Evolutionary conservation across 257 asterid species (phyloP).

Genomic region (Linderniella brevidens): DNA sequence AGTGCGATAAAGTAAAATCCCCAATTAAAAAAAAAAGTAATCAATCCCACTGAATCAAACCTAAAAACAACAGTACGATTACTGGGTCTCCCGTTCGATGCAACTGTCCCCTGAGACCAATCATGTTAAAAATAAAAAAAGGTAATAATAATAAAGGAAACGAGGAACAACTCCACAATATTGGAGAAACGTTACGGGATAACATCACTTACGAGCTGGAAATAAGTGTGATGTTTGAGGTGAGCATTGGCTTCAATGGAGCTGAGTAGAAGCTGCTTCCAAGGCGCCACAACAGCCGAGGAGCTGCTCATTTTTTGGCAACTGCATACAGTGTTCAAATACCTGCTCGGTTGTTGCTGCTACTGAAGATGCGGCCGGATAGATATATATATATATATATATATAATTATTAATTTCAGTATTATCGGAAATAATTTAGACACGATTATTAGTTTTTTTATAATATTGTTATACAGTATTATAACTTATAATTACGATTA

Average conservation of each 20-base stretch:
- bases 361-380: no score
- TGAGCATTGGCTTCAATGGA: conserved; percentile 66
- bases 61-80: conserved; percentile 98
- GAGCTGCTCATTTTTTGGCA: conserved; percentile 35
- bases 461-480: no score
- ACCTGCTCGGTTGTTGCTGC: no score
- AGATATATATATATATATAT: no score
- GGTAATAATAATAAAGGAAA: neutral
- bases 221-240: conserved; percentile 51
- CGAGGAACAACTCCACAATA: no score
- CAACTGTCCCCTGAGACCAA: conserved; percentile 54
- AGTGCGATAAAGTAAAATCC: conserved; percentile 7
- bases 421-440: no score
- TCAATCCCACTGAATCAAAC: conserved; percentile 15
- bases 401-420: no score
- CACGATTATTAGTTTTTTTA: no score
- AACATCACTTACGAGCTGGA: conserved; percentile 62
- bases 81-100: conserved; percentile 49
- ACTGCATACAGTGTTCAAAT: no score
- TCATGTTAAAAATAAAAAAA: neutral
- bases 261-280: conserved; percentile 81
- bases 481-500: no score
- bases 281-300: conserved; percentile 26
- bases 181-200: no score
- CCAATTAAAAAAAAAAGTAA: neutral